Base-by-base conservation (phyloP, 2,329 filamentous ascomycete genomes). In the Furcasterigmium furcatum region DNA sequence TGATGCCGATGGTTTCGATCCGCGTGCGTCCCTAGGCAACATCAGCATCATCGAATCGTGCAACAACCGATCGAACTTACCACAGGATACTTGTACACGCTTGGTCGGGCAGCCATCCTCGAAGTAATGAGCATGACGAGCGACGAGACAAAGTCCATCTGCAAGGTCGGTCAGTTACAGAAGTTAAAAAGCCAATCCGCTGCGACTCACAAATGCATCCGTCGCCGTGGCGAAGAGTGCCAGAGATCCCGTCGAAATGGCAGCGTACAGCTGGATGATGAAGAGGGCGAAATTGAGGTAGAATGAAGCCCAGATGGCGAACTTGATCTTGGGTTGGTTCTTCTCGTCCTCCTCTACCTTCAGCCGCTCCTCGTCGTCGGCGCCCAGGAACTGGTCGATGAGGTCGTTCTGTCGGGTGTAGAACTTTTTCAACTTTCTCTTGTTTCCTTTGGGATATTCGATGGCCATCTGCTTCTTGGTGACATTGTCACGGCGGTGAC, bases 141-240 rank as follows among this genome's bases (percentile, higher is more conserved):
- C 1, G 81, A 84, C 25, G 79, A 84, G 10, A 85, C 76, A 30
- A 84, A 73, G 55, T 85, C 80, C 74, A 85, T 79, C 61, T 73
- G 44, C 36, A 10, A 19, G 41, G 38, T 36, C 41, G 29, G 55
- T 60, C 34, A 60, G 51, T 34, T 19, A 35, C 42, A 56, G 24
- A 27, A 27, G n/a, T n/a, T n/a, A n/a, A n/a, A n/a, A n/a, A n/a
- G n/a, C n/a, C n/a, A n/a, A 49, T 42, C 49, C 41, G 18, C 35
- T 14, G 49, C 46, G 48, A 70, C 70, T 57, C 54, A 74, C 71
- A 60, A 82, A 82, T 5, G 80, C 80, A 64, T 85, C 81, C 38
- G 82, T 80, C 21, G 82, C 76, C n/a, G 80, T 84, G 14, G 80
- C 80, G 50, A 85, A 82, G 18, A 85, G 70, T 35, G 40, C 79